Conservation (phyloP, 345 rosid genomes). For the Melastoma malabathricum region DNA sequence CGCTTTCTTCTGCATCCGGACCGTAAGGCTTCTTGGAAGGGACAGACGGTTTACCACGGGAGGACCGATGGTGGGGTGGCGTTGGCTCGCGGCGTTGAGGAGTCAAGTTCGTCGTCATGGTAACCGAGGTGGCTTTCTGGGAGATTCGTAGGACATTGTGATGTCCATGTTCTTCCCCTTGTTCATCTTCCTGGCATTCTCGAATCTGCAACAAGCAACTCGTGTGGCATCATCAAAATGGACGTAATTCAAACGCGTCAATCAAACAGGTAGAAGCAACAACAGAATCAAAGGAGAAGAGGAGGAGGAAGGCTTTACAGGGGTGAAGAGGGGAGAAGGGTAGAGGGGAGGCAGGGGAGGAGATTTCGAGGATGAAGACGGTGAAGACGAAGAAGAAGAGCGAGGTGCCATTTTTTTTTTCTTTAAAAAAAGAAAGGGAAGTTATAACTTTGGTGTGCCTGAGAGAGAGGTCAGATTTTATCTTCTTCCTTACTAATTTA, state of each 20-base stretch:
- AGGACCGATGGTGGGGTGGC: constrained; percentile 38
- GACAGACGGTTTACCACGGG: constrained; percentile 15
- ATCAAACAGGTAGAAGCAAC: neutral
- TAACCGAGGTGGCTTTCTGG: too few species aligned
- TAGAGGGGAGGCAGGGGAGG: constrained; percentile 24
- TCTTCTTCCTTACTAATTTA: too few species aligned
- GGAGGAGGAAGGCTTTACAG: too few species aligned
- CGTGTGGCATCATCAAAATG: too few species aligned
- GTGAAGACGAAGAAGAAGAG: constrained; percentile 28
- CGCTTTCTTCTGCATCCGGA: constrained; percentile 6
- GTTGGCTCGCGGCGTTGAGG: constrained; percentile 35
- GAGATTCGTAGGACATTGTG: too few species aligned
- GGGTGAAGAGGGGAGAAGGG: constrained; percentile 50
- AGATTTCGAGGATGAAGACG: constrained; percentile 45
- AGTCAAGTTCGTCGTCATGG: constrained; percentile 4
- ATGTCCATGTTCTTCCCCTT: constrained; percentile 9
- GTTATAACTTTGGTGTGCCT: too few species aligned
- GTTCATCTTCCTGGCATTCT: constrained; percentile 52
- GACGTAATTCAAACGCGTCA: too few species aligned
- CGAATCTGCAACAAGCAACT: constrained; percentile 43
- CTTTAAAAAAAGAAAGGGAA: too few species aligned
- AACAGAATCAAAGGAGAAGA: neutral
- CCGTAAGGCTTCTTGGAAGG: constrained; percentile 31
- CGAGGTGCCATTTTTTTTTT: constrained; percentile 43
- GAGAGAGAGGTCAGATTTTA: too few species aligned